Conservation (phyloP, 1,284 basidiomycete genomes). For the Mycocalia duriaeana region DNA sequence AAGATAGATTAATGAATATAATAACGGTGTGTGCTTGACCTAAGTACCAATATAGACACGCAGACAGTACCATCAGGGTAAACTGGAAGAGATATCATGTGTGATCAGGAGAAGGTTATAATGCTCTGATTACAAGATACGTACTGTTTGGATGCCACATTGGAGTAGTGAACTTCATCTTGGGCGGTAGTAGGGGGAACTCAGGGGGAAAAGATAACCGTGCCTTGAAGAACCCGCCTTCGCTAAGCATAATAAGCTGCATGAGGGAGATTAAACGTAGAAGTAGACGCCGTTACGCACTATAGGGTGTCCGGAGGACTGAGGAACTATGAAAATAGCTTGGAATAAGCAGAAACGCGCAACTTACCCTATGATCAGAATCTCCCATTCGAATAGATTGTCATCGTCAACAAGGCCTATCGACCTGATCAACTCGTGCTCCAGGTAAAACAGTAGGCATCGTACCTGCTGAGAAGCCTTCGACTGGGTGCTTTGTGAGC, state of each 20-base stretch:
- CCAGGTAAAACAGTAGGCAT: conserved; percentile 20
- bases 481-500: conserved; percentile 84
- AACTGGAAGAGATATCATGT: conserved; percentile 44
- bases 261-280: no score
- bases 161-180: conserved; percentile 91
- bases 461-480: conserved; percentile 89
- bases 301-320: conserved; percentile 89
- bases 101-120: conserved; percentile 5
- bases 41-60: conserved; percentile 88
- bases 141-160: conserved; percentile 99
- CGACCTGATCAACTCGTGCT: conserved; percentile 10
- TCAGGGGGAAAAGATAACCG: conserved; percentile 84
- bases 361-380: conserved; percentile 86
- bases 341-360: conserved; percentile 1
- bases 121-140: conserved; percentile 18
- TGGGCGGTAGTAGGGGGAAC: conserved; percentile 89
- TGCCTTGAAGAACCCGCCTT: conserved; percentile 91
- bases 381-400: conserved; percentile 92
- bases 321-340: conserved; percentile 15
- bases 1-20: conserved; percentile 1
- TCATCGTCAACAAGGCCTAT: conserved; percentile 87
- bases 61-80: conserved; percentile 89
- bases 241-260: no score
- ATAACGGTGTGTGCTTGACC: neutral
- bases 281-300: no score